Conservation (phyloP, 1,284 basidiomycete species). For the Rhodotorula sp. region DNA sequence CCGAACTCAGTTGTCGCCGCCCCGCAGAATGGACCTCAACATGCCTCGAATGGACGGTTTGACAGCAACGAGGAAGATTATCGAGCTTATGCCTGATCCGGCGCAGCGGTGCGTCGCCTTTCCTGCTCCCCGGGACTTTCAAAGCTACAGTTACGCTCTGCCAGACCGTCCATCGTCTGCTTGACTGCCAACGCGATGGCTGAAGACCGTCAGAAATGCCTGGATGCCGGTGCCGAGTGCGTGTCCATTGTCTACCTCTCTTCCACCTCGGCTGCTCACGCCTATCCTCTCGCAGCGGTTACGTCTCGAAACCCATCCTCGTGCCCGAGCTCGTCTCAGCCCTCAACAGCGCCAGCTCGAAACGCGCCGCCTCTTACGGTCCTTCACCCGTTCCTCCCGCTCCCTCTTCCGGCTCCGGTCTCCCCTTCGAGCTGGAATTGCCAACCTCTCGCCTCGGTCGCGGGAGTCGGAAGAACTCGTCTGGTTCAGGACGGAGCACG, state of each 20-base stretch:
- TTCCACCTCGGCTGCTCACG: no score
- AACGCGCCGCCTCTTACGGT: not conserved
- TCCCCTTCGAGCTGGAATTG: conserved; percentile 24
- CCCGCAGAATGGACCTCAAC: conserved; percentile 37
- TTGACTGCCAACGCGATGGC: conserved; percentile 40
- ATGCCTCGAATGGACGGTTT: conserved; percentile 38
- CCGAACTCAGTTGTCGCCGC: not conserved
- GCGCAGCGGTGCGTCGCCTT: conserved; percentile 6
- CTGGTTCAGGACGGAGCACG: conserved; percentile 5
- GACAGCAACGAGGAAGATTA: conserved; percentile 23
- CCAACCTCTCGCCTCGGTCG: conserved; percentile 17
- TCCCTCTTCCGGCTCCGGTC: not conserved
- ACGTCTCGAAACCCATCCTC: conserved; percentile 35
- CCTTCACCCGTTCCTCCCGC: not conserved
- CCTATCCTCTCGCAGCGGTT: not conserved
- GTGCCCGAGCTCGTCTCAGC: conserved; percentile 33
- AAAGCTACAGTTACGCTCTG: no score
- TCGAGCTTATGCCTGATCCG: conserved; percentile 26
- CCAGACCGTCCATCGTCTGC: conserved; percentile 32
- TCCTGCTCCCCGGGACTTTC: no score
- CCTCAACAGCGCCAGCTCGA: conserved; percentile 17
- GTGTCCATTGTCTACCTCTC: not conserved
- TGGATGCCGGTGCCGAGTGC: conserved; percentile 33
- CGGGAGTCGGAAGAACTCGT: conserved; percentile 4
- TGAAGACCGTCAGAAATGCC: conserved; percentile 26